Evolutionary conservation across 2,329 filamentous ascomycete genomes (phyloP).

Genomic region (Claviceps spartinae): DNA sequence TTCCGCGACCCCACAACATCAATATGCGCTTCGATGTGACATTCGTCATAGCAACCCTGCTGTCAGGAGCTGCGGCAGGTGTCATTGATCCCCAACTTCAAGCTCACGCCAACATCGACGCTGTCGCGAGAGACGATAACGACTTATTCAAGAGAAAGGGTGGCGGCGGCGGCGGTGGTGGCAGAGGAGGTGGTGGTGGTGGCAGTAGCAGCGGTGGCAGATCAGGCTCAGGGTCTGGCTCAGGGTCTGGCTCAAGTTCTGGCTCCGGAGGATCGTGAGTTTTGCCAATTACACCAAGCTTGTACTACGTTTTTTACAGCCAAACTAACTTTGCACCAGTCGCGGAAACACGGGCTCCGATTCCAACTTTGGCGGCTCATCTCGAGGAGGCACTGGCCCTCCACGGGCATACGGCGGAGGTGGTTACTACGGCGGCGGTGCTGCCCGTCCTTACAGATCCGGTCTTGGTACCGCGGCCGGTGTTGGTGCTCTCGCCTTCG

Average conservation of each 20-base stretch:
- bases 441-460: conserved; percentile 43
- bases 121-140: conserved; percentile 17
- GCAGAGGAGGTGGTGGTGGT: conserved; percentile 25
- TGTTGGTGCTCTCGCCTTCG: conserved; percentile 36
- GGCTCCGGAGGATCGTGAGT: conserved; percentile 7
- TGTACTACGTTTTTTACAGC: not conserved
- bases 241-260: conserved; percentile 7
- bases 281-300: too few relatives aligned
- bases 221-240: conserved; percentile 2
- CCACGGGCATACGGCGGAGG: conserved; percentile 47
- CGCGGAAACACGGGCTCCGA: conserved; percentile 15
- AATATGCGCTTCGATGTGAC: conserved; percentile 8
- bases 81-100: conserved; percentile 7
- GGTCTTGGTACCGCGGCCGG: conserved; percentile 40
- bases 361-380: conserved; percentile 35
- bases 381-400: conserved; percentile 43
- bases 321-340: conserved; percentile 8
- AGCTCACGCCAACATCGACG: conserved; percentile 13
- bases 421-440: conserved; percentile 53
- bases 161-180: conserved; percentile 38
- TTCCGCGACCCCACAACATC: not conserved
- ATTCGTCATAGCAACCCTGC: conserved; percentile 2
- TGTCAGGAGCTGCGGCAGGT: conserved; percentile 5
- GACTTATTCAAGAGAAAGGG: conserved; percentile 48
- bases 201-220: conserved; percentile 12